Evolutionary conservation across 1,139 yeast species (phyloP).

Genomic region (Pichia sp.): DNA sequence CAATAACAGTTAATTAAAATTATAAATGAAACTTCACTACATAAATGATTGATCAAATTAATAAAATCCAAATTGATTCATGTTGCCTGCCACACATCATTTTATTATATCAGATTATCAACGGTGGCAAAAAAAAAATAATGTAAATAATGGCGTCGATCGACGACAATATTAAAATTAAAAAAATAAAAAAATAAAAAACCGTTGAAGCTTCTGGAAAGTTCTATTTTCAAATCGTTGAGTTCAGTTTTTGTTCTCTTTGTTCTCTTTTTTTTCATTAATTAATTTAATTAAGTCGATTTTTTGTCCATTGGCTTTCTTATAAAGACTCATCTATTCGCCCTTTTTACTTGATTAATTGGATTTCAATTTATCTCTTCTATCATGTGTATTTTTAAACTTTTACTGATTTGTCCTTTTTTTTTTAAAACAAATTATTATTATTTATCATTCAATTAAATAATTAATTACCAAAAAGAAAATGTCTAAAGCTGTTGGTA

Average conservation of each 20-base stretch:
- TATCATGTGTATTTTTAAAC: not conserved
- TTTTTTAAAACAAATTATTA: not conserved
- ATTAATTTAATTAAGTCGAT: not conserved
- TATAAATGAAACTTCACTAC: no score
- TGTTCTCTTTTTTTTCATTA: not conserved
- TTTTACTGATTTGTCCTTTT: not conserved
- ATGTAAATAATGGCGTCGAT: not conserved
- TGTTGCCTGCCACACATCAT: no score
- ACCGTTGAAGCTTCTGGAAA: constrained; percentile 3
- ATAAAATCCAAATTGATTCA: no score
- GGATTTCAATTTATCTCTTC: not conserved
- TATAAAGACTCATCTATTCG: not conserved
- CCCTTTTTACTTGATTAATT: not conserved
- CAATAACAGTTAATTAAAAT: no score
- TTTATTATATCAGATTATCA: no score
- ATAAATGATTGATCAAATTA: no score
- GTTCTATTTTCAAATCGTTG: not conserved
- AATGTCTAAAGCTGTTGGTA: constrained; percentile 97
- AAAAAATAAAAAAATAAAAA: not conserved
- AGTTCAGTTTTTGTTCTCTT: not conserved
- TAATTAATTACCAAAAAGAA: constrained; percentile 22
- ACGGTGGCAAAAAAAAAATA: no score
- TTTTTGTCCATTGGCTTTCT: no score
- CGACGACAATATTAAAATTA: not conserved
- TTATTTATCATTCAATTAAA: not conserved